Base-by-base conservation (phyloP, 2,329 filamentous ascomycete genomes). In the Penicillium sp. region DNA sequence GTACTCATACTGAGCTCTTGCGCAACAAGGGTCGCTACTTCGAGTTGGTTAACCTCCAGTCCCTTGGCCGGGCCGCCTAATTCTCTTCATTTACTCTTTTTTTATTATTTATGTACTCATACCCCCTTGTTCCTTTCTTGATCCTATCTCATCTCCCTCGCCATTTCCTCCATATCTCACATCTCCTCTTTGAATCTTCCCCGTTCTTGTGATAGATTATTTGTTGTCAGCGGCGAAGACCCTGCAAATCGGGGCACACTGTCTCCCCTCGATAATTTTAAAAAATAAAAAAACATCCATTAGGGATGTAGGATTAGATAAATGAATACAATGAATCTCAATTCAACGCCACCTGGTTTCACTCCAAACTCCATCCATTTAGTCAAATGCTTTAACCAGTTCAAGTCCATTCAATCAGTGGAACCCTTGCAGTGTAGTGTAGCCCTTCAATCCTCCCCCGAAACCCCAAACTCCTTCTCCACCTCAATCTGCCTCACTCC, bases 21-120 rank as follows among this genome's bases (percentile, higher is more conserved):
- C 82, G 80, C 64, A 82, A 81, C 71, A 86, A 86, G 62, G 89
- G 89, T 4, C 82, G 89, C 48, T 94, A 94, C 70, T 86, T 84
- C 10, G 90, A 93, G 77, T 75, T 94, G 63, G 90, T 93, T 48
- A 90, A 89, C 64, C 77, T 93, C 66, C 90, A 94, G 80, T 91
- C 87, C 72, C 75, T 94, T 69, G 89, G 85, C 67, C 89, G 86
- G 78, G 75, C 71, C 50, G 66, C 69, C 27, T 73, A 58, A 68
- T 52, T 25, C 21, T 38, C 12, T 53, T 53, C 8, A 23, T 33
- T 42, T 33, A 7, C 17, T n/a, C 13, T 38, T 19, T 27, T 35
- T 15, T 19, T 19, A 6, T 12, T 19, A 6, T 37, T 7, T 1
- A 23, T 53, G 42, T 25, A 48, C 10, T 37, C 35, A 57, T 53